These are phyloP conservation scores for Albifimbria verrucaria DNA, from an alignment of 2,329 filamentous ascomycete species.

Conservation along the genomic window DNA sequence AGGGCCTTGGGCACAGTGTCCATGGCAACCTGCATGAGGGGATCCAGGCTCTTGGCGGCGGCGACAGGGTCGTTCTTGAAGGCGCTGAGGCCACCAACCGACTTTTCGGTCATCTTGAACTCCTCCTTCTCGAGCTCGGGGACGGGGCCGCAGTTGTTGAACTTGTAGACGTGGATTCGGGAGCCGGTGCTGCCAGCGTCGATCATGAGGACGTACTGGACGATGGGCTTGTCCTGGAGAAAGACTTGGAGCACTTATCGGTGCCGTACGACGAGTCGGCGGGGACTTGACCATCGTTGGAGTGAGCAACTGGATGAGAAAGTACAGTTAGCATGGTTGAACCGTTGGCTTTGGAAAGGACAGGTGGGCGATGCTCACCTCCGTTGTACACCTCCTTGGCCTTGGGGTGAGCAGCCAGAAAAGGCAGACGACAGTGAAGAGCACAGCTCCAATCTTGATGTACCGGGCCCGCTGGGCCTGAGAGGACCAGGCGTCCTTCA, in stretches of 20 bases:
- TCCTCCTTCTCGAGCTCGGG: constrained; percentile 90
- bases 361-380: constrained; percentile 28
- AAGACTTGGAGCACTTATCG: constrained; percentile 76
- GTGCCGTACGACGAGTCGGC: constrained; percentile 63
- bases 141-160: constrained; percentile 97
- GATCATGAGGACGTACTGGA: constrained; percentile 98
- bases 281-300: constrained; percentile 45
- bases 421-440: constrained; percentile 56
- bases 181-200: constrained; percentile 97
- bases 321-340: neutral
- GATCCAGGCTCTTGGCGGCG: constrained; percentile 85
- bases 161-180: constrained; percentile 96
- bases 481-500: constrained; percentile 58
- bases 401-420: constrained; percentile 63
- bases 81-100: constrained; percentile 78
- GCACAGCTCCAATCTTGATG: constrained; percentile 61
- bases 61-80: constrained; percentile 83
- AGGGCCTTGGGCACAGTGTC: constrained; percentile 80
- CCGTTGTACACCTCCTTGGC: constrained; percentile 53
- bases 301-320: constrained; percentile 17
- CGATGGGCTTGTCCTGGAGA: constrained; percentile 84
- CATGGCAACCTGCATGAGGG: constrained; percentile 83
- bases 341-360: neutral
- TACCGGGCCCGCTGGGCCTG: constrained; percentile 64
- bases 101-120: constrained; percentile 91